Base-by-base conservation (phyloP, 257 asterid genomes). In the Capsicum rhomboideum region DNA sequence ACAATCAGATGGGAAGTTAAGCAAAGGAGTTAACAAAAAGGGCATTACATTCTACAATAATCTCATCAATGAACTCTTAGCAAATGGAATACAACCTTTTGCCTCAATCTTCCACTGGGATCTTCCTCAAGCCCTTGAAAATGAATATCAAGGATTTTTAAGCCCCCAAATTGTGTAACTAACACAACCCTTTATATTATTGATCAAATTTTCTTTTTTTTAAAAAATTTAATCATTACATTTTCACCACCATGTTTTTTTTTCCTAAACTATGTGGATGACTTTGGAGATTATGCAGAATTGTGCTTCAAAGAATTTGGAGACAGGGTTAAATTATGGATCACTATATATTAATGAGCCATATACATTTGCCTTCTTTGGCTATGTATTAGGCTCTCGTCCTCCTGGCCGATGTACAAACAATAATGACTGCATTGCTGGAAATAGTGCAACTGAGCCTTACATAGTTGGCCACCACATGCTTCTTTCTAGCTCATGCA, bases 21-120 rank as follows among this genome's bases (percentile, higher is more conserved):
- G 72, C 4, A 82, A 29, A 9, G 89, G 89, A 11, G 78, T 88
- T 2, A 86, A 86, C 67, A 31, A 31, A 16, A 50, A 55, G 17
- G 88, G 89, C 1, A 37, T 86, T 52, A 23, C 53, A 50, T 83
- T 59, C 64, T 86, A 86, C 44, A 86, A 72, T 54, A 86, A 88
- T 21, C 84, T 86, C 12, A 86, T 86, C 11, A 80, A 90, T 56
- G 77, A 46, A 40, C 78, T 68, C 12, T 63, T 87, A 4, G 29
- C 83, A 37, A 40, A 84, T 71, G 92, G 90, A 16, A 23, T 23
- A 4, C 3, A 59, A 23, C 2, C 8, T 10, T 17, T 23, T 21
- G 9, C 21, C 17, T 21, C 34, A 23, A 21, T 59, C 9, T 64
- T 64, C 18, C 12, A 61, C 23, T 59, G 68, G 34, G 69, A 23